Evolutionary conservation across 208 protist genomes (phyloP), one percentile per base, ranked within the genome.

Genomic region (Wallacemonas sp.): DNA sequence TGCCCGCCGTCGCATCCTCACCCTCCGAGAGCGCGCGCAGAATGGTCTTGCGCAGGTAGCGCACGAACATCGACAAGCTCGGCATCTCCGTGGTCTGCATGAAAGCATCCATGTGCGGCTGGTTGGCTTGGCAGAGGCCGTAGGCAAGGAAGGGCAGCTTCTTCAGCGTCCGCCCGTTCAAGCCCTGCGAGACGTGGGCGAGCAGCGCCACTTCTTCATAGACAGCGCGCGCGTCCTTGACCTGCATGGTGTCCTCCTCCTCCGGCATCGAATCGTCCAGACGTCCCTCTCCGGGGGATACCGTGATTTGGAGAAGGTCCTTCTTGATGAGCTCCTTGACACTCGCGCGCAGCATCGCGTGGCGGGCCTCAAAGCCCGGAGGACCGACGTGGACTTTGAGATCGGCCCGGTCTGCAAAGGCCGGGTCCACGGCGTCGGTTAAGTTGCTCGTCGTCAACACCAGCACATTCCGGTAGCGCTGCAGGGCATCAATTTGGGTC

Each of bases 371-470:
- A n/a, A 76, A 2, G 3, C 89, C 83, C 3, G 98, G 98, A 12
- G 81, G 81, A 0, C 95, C 96, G 36, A 99, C 86, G 76, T 86
- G 93, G 39, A 98, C 72, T 57, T 97, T 98, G 26, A 98, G 91
- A 76, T 99, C 98, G 0, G 97, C 97, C 11, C 98, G 70, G 69
- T 99, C 97, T 20, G 98, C 65, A 66, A 99, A 99, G n/a, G 96
- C 97, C 1, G 83, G 74, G 72, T 98, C 95, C 48, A 98, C 95
- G 1, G 97, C 97, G 2, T 66, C 77, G 1, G 93, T 98, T 16
- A 99, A 65, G 84, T 99, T 99, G 46, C 92, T 98, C 1, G 98
- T 99, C 12, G 97, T 74, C 2, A 99, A 71, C 0, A 99, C 79
- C 0, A 99, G 41, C 4, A 98, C 85, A 66, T 99, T 99, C 2